These are phyloP conservation scores for Castanea sativa DNA, from an alignment of 306 rosid species.

Conservation along the genomic window DNA sequence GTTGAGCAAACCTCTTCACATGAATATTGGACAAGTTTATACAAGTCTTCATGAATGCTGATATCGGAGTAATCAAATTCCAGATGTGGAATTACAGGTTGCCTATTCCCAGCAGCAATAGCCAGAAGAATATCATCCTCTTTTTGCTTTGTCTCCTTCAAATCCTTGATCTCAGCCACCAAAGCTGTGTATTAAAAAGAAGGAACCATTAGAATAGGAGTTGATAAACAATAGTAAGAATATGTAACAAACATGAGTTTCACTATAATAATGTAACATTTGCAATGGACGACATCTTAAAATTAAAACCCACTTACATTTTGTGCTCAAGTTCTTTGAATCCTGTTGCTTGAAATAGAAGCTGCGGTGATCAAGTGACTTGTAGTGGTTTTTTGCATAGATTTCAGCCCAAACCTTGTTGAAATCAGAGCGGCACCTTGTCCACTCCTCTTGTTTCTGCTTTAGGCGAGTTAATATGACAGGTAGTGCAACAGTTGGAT, in stretches of 20 bases:
- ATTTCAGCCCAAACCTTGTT: conserved; percentile 99
- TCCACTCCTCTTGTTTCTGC: conserved; percentile 99
- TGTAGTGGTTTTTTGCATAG: conserved; percentile 91
- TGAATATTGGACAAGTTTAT: conserved; percentile 77
- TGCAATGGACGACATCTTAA: background rate
- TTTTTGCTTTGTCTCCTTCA: conserved; percentile 77
- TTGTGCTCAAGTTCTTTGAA: conserved; percentile 88
- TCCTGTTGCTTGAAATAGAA: conserved; percentile 99
- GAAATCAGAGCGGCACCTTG: conserved; percentile 83
- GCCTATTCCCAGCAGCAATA: conserved; percentile 81
- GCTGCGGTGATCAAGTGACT: conserved; percentile 98
- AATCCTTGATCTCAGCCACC: conserved; percentile 88
- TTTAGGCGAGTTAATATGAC: conserved; percentile 87
- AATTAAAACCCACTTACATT: conserved; percentile 60
- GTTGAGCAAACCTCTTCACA: conserved; percentile 82
- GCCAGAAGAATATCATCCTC: conserved; percentile 79
- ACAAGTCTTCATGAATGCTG: conserved; percentile 80
- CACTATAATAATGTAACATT: conserved; percentile 8
- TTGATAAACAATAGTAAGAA: background rate
- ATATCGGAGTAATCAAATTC: conserved; percentile 71
- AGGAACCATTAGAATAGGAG: background rate
- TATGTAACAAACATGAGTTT: background rate
- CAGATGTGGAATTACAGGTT: conserved; percentile 69
- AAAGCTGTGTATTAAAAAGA: conserved; percentile 52
- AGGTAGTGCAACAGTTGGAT: conserved; percentile 73